These are phyloP conservation scores for Daucus carota DNA, from an alignment of 129 eudicot species.

Conservation along the genomic window DH1_v3.0 NC_030384.2:41462001-41462500, in stretches of 20 bases:
- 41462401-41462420: no score
- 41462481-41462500: no score
- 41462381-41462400: no score
- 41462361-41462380: no score
- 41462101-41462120: conserved; percentile 1
- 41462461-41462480: no score
- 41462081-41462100: conserved; percentile 45
- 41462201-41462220: conserved; percentile 5
- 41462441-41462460: no score
- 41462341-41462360: no score
- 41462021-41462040: conserved; percentile 55
- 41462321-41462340: no score
- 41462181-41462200: neutral
- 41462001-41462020: conserved; percentile 11
- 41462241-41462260: neutral
- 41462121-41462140: conserved; percentile 3
- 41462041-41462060: conserved; percentile 26
- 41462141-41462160: neutral
- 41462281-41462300: neutral
- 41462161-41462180: conserved; percentile 7
- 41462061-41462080: conserved; percentile 40
- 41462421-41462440: no score
- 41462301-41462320: neutral
- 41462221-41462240: neutral
- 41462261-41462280: neutral